Conservation (phyloP, 1,139 yeast species). For the Kodamaea plutei region DNA sequence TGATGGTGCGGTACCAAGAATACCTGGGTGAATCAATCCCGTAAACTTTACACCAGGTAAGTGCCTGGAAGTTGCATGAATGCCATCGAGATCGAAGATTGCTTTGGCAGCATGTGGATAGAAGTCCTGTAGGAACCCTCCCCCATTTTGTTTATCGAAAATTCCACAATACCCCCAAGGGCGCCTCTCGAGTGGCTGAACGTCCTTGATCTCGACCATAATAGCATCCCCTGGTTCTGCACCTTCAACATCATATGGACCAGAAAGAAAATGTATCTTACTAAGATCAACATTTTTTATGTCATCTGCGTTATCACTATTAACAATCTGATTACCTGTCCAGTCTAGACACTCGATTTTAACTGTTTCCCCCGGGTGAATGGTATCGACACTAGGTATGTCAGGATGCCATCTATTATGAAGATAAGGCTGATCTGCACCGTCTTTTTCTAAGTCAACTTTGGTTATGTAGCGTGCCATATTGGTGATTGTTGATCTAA, state of each 20-base stretch:
- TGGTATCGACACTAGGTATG: conserved; percentile 35
- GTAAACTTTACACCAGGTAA: conserved; percentile 44
- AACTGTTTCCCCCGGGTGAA: conserved; percentile 39
- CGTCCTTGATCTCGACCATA: conserved; percentile 46
- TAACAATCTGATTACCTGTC: conserved; percentile 50
- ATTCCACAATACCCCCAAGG: conserved; percentile 53
- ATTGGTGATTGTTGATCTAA: too few relatives aligned
- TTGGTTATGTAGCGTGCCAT: conserved; percentile 16
- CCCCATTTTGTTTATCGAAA: conserved; percentile 45
- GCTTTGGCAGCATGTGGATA: conserved; percentile 51
- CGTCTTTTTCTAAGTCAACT: conserved; percentile 40
- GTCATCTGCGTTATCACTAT: conserved; percentile 46
- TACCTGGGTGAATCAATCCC: conserved; percentile 46
- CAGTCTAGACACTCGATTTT: conserved; percentile 49
- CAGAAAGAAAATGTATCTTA: conserved; percentile 44
- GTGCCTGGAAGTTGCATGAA: conserved; percentile 44
- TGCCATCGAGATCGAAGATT: conserved; percentile 49
- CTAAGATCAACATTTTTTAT: conserved; percentile 40
- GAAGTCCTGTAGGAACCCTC: conserved; percentile 45
- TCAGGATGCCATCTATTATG: conserved; percentile 56
- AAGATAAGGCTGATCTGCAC: conserved; percentile 40
- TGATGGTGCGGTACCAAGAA: conserved; percentile 47
- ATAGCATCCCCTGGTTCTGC: conserved; percentile 47
- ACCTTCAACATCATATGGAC: conserved; percentile 43
- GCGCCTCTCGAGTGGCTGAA: conserved; percentile 47